Conservation (phyloP, 1,139 yeast genomes). For the Hanseniaspora uvarum region DNA sequence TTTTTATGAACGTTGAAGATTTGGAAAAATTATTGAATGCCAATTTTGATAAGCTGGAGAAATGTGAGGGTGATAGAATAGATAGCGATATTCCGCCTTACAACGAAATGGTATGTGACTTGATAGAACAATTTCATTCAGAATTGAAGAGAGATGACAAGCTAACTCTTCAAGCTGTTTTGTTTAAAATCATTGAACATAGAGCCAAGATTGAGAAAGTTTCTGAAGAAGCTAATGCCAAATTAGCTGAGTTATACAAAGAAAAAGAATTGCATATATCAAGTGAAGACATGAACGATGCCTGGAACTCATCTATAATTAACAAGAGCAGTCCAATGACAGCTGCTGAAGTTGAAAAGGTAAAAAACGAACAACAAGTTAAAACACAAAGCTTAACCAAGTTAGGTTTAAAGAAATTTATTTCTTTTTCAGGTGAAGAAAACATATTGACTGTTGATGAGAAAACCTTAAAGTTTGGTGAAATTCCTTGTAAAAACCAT, state of each 20-base stretch:
- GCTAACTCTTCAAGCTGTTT: conserved; percentile 36
- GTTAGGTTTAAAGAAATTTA: conserved; percentile 24
- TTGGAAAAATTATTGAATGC: conserved; percentile 37
- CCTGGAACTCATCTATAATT: conserved; percentile 76
- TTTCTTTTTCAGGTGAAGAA: conserved; percentile 26
- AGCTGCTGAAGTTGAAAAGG: conserved; percentile 19
- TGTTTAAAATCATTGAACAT: conserved; percentile 45
- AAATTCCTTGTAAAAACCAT: conserved; percentile 41
- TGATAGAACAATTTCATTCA: conserved; percentile 57
- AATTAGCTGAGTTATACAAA: conserved; percentile 52
- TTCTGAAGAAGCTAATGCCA: conserved; percentile 47
- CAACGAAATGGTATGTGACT: conserved; percentile 86
- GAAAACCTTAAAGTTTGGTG: conserved; percentile 57
- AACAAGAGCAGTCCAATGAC: conserved; percentile 43
- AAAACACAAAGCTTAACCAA: conserved; percentile 17
- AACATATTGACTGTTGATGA: conserved; percentile 44
- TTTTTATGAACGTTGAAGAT: conserved; percentile 32
- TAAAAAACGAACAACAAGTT: not conserved
- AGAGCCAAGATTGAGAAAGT: conserved; percentile 59
- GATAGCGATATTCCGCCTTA: conserved; percentile 64
- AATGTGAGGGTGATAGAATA: conserved; percentile 44
- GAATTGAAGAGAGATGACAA: conserved; percentile 46
- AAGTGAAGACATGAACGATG: conserved; percentile 88
- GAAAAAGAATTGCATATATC: conserved; percentile 71
- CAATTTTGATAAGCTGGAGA: conserved; percentile 51